Evolutionary conservation across 768 basidiomycete species (phyloP).

Genomic region (Trametes meyenii): DNA sequence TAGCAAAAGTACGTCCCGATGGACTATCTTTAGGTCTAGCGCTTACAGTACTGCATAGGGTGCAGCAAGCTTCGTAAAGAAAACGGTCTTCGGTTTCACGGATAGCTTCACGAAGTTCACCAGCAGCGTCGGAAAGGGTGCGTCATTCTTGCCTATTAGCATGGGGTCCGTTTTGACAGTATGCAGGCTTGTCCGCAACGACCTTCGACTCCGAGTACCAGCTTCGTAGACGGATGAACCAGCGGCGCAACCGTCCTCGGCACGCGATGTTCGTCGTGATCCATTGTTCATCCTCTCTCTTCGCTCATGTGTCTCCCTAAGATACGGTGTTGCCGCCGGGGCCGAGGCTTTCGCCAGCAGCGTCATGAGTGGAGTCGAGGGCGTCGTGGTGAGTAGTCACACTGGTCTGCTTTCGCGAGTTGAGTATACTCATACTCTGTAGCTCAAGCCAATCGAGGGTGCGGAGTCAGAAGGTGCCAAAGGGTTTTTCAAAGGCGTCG

Average conservation of each 20-base stretch:
- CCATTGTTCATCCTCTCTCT: neutral
- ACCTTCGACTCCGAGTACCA: slow-evolving; percentile 98
- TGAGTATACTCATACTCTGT: neutral
- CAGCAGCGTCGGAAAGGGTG: slow-evolving; percentile 95
- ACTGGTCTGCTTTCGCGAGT: neutral
- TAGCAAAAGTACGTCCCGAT: slow-evolving; percentile 71
- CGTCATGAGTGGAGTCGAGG: slow-evolving; percentile 94
- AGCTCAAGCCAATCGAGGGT: slow-evolving; percentile 98
- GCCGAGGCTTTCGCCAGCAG: slow-evolving; percentile 93
- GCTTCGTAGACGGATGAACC: slow-evolving; percentile 81
- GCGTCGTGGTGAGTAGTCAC: slow-evolving; percentile 70
- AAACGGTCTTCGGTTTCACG: slow-evolving; percentile 94
- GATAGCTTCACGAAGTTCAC: slow-evolving; percentile 99
- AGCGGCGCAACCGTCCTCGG: slow-evolving; percentile 90
- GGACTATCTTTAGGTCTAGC: neutral
- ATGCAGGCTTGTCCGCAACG: slow-evolving; percentile 87
- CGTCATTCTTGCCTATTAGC: neutral
- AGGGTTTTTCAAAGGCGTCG: slow-evolving; percentile 98
- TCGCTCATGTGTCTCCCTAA: slow-evolving; percentile 33
- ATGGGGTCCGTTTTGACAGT: neutral
- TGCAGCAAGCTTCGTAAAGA: slow-evolving; percentile 97
- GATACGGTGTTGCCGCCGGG: slow-evolving; percentile 95
- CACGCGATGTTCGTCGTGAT: slow-evolving; percentile 78
- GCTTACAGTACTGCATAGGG: slow-evolving; percentile 53
- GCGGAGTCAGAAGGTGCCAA: slow-evolving; percentile 92